Conservation (phyloP, 805 yeast species). For the Cyberlindnera mississippiensis region DNA sequence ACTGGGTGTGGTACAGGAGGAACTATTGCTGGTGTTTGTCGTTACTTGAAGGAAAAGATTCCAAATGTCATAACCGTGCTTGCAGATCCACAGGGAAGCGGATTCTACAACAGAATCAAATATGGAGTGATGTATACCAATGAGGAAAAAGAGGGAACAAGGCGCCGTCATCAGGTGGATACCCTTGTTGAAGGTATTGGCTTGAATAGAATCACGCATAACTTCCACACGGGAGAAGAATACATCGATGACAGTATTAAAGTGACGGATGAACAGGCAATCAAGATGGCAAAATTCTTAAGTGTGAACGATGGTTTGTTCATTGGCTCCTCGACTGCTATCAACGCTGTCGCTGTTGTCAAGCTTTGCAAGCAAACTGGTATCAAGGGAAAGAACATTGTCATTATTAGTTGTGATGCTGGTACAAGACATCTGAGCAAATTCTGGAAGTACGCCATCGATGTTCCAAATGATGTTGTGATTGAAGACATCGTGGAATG, state of each 20-base stretch:
- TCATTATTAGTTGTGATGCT: slow-evolving; percentile 87
- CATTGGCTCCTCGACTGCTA: slow-evolving; percentile 90
- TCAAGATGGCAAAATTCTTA: slow-evolving; percentile 81
- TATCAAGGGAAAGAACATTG: slow-evolving; percentile 61
- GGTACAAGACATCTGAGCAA: slow-evolving; percentile 88
- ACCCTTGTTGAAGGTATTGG: slow-evolving; percentile 95
- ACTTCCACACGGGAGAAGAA: slow-evolving; percentile 67
- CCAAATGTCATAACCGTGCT: slow-evolving; percentile 46
- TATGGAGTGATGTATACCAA: slow-evolving; percentile 91
- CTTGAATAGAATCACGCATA: slow-evolving; percentile 77
- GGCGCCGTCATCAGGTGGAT: slow-evolving; percentile 95
- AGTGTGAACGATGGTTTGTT: slow-evolving; percentile 85
- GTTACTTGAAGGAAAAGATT: slow-evolving; percentile 54
- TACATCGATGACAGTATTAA: slow-evolving; percentile 74
- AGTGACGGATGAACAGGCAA: slow-evolving; percentile 76
- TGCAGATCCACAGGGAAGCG: slow-evolving; percentile 97
- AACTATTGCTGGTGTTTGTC: slow-evolving; percentile 88
- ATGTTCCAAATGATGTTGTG: slow-evolving; percentile 30
- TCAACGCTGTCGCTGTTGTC: slow-evolving; percentile 88
- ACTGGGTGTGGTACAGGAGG: slow-evolving; percentile 98
- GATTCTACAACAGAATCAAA: slow-evolving; percentile 78
- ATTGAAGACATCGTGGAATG: slow-evolving; percentile 31
- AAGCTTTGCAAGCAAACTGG: slow-evolving; percentile 43
- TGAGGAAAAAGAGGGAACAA: slow-evolving; percentile 87
- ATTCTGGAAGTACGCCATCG: slow-evolving; percentile 76